Evolutionary conservation across 495 filamentous ascomycete species (phyloP), one percentile per base, ranked within the genome.

Genomic region (Sordaria brevicollis): DNA sequence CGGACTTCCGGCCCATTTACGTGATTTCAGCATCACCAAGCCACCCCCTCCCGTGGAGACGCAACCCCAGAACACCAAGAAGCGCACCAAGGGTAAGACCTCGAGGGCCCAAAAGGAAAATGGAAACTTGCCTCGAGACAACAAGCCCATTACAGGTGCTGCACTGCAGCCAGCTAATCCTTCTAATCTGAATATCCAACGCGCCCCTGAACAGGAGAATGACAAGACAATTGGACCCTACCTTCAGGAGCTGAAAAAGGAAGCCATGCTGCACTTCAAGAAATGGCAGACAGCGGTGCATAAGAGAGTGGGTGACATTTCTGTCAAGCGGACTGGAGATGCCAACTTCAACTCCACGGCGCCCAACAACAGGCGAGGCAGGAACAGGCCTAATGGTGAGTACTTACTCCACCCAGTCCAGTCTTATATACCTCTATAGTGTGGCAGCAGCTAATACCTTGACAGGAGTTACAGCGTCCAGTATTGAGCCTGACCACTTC

Each of bases 231-330:
- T 72, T 21, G 67, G 75, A n/a, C 73, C 77, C 5, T 73, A 77
- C 3, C 78, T 81, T 29, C 70, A 81, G 39, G 83, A 85, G 72
- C 74, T 83, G 38, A 82, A 81, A 74, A 79, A 78, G 73, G 83
- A 84, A 36, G 74, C 74, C 2, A 43, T 83, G 13, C 67, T 71
- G n/a, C 77, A 81, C 77, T 82, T 83, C 72, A 74, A 71, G 38
- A 84, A 83, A 70, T 85, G 83, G 83, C 82, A 83, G 35, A 69
- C 67, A 1, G 70, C 69, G 11, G 71, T 84, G 3, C 66, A 70
- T 65, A 82, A 77, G 71, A 75, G 83, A 19, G 67, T 82, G 19
- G 71, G 76, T 67, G 83, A 85, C 68, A 83, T 84, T 35, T 72
- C 76, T 3, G 75, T 82, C 67, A 80, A 77, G 71, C 73, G 66